Evolutionary conservation across 1,139 yeast species (phyloP).

Genomic region (Ogataea hybrid): DNA sequence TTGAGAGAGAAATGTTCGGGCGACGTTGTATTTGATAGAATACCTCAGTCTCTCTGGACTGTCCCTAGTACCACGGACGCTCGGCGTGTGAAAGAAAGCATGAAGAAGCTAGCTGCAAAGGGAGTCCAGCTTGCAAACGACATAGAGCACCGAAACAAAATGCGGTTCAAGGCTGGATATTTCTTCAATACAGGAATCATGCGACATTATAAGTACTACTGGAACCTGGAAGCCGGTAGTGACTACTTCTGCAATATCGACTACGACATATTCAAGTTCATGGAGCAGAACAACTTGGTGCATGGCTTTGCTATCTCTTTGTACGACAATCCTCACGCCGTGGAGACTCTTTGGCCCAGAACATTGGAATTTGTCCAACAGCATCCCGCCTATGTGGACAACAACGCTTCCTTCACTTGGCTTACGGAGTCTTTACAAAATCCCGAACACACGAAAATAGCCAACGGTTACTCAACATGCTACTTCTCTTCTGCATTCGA

Average conservation of each 20-base stretch:
- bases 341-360: slow-evolving; percentile 47
- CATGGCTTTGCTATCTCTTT: slow-evolving; percentile 49
- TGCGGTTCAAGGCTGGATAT: slow-evolving; percentile 47
- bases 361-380: slow-evolving; percentile 43
- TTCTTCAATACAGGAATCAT: slow-evolving; percentile 45
- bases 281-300: slow-evolving; percentile 41
- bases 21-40: slow-evolving; percentile 34
- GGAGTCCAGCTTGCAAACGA: slow-evolving; percentile 43
- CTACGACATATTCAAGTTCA: slow-evolving; percentile 50
- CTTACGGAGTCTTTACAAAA: slow-evolving; percentile 43
- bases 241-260: slow-evolving; percentile 41
- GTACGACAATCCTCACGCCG: slow-evolving; percentile 42
- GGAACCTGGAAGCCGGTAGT: slow-evolving; percentile 53
- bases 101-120: slow-evolving; percentile 34
- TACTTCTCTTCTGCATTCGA: slow-evolving; percentile 59
- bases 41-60: slow-evolving; percentile 39
- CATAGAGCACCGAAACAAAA: slow-evolving; percentile 48
- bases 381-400: slow-evolving; percentile 42
- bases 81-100: slow-evolving; percentile 29
- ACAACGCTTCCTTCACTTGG: slow-evolving; percentile 47
- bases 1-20: slow-evolving; percentile 26
- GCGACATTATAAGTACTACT: slow-evolving; percentile 39
- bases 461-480: slow-evolving; percentile 50
- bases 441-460: slow-evolving; percentile 39
- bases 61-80: slow-evolving; percentile 41